phyloP scores from a whole-genome alignment of 495 filamentous ascomycete species.

The Darksidea phi region DNA sequence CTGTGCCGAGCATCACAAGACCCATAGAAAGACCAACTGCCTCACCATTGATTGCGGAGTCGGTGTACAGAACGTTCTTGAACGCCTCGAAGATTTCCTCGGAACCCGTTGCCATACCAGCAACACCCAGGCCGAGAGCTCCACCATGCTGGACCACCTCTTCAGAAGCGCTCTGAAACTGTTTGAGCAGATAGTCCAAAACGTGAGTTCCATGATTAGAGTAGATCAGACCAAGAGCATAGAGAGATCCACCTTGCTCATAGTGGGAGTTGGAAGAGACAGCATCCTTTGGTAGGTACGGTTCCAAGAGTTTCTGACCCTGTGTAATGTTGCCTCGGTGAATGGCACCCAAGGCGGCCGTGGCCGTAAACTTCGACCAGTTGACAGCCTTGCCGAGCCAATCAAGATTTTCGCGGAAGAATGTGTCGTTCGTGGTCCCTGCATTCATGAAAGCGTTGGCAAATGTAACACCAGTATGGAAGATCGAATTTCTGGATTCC shows the following conservation, averaged over 20 bases:
- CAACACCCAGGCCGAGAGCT: constrained; percentile 91
- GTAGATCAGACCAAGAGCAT: constrained; percentile 94
- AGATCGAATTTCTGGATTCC: constrained; percentile 95
- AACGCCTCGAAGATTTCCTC: constrained; percentile 89
- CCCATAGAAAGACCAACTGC: constrained; percentile 95
- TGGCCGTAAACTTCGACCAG: constrained; percentile 99
- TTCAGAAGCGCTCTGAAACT: constrained; percentile 82
- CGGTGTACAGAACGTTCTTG: constrained; percentile 78
- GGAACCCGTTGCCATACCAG: constrained; percentile 93
- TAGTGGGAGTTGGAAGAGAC: constrained; percentile 78
- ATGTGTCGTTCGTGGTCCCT: constrained; percentile 95
- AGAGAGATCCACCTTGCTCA: constrained; percentile 93
- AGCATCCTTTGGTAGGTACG: constrained; percentile 81
- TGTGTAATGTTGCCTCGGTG: constrained; percentile 92
- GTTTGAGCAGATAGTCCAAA: constrained; percentile 78
- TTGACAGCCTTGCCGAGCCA: constrained; percentile 99
- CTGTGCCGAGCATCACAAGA: constrained; percentile 94
- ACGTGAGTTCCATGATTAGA: constrained; percentile 96
- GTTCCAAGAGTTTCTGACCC: constrained; percentile 87
- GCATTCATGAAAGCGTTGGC: constrained; percentile 99
- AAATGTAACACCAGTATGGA: constrained; percentile 94
- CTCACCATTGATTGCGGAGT: constrained; percentile 95
- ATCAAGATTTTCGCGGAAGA: constrained; percentile 95
- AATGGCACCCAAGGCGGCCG: constrained; percentile 93
- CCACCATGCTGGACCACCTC: constrained; percentile 98